Percentiles rank a stretch among this genome's conserved stretches.
phyloP scores from a whole-genome alignment of 129 eudicot species.

The Flaveria linearis region DNA sequence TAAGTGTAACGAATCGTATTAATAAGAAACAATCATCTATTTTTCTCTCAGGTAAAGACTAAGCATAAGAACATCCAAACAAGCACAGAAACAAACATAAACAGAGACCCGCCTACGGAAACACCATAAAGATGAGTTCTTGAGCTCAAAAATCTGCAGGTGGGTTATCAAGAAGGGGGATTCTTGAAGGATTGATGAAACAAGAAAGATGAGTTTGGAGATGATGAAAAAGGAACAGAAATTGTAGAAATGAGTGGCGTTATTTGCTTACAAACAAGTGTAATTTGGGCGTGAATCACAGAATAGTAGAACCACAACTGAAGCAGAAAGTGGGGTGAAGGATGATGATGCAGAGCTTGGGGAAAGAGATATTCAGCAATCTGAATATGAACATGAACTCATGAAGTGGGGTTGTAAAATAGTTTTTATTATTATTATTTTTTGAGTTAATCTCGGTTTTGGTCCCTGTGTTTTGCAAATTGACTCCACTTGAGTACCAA shows the following conservation, averaged over 20 bases:
- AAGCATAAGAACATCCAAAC: too few relatives aligned
- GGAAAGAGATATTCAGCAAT: background rate
- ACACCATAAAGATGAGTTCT: too few relatives aligned
- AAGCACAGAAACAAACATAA: too few relatives aligned
- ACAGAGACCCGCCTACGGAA: too few relatives aligned
- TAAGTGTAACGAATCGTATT: too few relatives aligned
- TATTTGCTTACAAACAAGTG: constrained; percentile 7
- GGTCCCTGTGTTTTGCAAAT: too few relatives aligned
- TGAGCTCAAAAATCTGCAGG: too few relatives aligned
- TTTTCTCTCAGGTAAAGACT: too few relatives aligned
- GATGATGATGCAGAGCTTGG: constrained; percentile 9
- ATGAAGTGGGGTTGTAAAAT: background rate
- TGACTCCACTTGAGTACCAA: too few relatives aligned
- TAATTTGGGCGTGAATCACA: constrained; percentile 20
- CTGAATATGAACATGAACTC: background rate
- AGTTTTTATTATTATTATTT: too few relatives aligned
- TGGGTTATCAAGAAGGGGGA: background rate
- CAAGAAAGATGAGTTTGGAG: constrained; percentile 17
- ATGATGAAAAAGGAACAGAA: background rate
- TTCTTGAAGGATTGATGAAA: background rate
- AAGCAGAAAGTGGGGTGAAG: constrained; percentile 23
- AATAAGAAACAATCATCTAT: too few relatives aligned
- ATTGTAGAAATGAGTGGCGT: background rate
- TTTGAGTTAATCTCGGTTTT: too few relatives aligned
- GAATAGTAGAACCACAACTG: background rate